Evolutionary conservation across 257 asterid genomes (phyloP).

Genomic region (Solanum chiquidenum): DNA sequence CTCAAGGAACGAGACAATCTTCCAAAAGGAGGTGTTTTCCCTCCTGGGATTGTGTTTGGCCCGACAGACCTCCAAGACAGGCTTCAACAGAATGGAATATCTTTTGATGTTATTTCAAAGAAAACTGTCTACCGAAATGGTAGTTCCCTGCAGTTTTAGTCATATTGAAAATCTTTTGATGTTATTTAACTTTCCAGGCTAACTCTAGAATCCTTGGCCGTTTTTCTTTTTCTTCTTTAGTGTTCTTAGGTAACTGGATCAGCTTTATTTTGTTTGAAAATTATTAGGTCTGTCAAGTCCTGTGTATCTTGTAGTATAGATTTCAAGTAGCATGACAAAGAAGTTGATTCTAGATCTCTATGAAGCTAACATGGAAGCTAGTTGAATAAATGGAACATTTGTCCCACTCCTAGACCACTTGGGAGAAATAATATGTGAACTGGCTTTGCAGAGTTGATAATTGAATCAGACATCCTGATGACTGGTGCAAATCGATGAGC

Average conservation of each 20-base stretch:
- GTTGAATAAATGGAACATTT: slow-evolving; percentile 7
- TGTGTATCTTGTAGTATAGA: slow-evolving; percentile 1
- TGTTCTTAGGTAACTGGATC: not conserved
- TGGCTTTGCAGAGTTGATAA: not conserved
- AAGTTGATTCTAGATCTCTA: slow-evolving; percentile 4
- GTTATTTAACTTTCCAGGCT: not conserved
- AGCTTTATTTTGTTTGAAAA: not conserved
- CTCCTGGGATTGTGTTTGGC: slow-evolving; percentile 85
- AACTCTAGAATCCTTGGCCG: not conserved
- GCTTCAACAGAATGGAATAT: slow-evolving; percentile 64
- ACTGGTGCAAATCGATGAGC: not conserved
- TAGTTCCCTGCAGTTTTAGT: not conserved
- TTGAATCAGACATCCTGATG: not conserved
- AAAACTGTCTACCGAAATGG: slow-evolving; percentile 6
- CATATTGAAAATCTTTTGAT: not conserved
- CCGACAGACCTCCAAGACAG: slow-evolving; percentile 58
- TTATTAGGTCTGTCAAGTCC: not conserved
- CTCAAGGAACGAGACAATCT: slow-evolving; percentile 40
- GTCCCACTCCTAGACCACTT: slow-evolving; percentile 15
- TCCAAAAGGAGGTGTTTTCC: slow-evolving; percentile 74
- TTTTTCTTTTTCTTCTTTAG: not conserved
- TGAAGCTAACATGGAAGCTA: slow-evolving; percentile 14
- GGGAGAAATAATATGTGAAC: slow-evolving; percentile 21
- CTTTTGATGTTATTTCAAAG: slow-evolving; percentile 67
- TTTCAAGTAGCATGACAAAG: slow-evolving; percentile 10